Conservation (phyloP, 768 basidiomycete species). For the Calocera cornea region DNA sequence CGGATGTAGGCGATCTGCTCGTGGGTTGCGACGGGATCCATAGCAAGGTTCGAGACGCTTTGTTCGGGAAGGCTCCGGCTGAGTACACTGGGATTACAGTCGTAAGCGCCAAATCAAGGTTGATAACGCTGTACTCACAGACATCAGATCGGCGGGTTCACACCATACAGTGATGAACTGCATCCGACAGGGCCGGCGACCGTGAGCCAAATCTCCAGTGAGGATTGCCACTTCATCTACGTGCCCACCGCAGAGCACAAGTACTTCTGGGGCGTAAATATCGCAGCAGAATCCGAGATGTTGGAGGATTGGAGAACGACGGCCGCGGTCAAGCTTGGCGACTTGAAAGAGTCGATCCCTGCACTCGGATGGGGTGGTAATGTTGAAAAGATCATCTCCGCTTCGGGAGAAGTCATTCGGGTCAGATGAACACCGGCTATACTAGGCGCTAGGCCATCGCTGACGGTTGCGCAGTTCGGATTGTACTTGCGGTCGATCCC, state of each 20-base stretch:
- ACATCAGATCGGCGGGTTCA: not conserved
- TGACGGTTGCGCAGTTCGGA: too few relatives aligned
- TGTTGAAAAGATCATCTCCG: conserved; percentile 19
- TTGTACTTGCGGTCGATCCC: conserved; percentile 33
- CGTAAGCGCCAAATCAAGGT: conserved; percentile 17
- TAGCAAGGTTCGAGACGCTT: conserved; percentile 26
- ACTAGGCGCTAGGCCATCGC: too few relatives aligned
- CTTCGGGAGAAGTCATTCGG: conserved; percentile 20
- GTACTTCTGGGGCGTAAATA: conserved; percentile 29
- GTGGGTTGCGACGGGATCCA: conserved; percentile 37
- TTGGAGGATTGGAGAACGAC: conserved; percentile 26
- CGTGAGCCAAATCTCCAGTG: conserved; percentile 28
- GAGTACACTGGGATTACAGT: conserved; percentile 30
- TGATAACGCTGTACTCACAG: too few relatives aligned
- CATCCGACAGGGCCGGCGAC: not conserved
- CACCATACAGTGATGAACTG: not conserved
- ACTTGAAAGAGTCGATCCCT: conserved; percentile 16
- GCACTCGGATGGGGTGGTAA: conserved; percentile 17
- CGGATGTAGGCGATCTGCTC: conserved; percentile 28
- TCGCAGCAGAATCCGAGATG: conserved; percentile 31
- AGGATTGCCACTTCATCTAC: conserved; percentile 28
- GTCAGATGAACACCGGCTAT: too few relatives aligned
- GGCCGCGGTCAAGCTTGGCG: conserved; percentile 14
- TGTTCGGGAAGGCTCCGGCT: conserved; percentile 29
- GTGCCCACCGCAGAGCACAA: conserved; percentile 24